Evolutionary conservation across 306 rosid species (phyloP).

Genomic region (Datisca glomerata): DNA sequence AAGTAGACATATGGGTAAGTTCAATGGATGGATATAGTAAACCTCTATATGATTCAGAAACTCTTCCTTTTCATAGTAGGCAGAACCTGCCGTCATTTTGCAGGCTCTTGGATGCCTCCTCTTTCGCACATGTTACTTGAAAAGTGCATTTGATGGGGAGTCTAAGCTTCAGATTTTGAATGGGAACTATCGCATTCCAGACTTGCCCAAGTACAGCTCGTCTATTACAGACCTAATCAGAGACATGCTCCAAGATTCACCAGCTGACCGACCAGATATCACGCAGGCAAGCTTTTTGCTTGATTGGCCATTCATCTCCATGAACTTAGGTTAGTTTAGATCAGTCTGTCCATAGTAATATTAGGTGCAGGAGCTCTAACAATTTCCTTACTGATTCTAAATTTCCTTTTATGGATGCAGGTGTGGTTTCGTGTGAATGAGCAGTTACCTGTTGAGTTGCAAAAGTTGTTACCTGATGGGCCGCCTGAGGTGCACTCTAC

Average conservation of each 20-base stretch:
- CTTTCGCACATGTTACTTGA: conserved; percentile 92
- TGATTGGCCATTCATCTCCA: conserved; percentile 99
- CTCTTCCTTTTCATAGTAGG: neutral
- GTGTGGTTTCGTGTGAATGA: conserved; percentile 97
- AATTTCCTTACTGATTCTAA: conserved; percentile 23
- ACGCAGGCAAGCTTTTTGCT: conserved; percentile 99
- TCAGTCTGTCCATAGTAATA: conserved; percentile 45
- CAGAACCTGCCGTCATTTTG: conserved; percentile 17
- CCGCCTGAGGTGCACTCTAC: conserved; percentile 48
- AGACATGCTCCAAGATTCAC: conserved; percentile 91
- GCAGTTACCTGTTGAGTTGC: conserved; percentile 64
- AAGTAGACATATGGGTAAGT: conserved; percentile 98
- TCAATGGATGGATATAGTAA: too few species aligned
- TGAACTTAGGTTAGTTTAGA: conserved; percentile 99
- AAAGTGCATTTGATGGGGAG: conserved; percentile 95
- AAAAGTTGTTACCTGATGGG: conserved; percentile 80
- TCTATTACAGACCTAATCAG: conserved; percentile 57
- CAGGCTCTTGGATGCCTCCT: conserved; percentile 99
- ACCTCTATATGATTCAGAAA: too few species aligned
- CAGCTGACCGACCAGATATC: conserved; percentile 98
- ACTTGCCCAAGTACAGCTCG: conserved; percentile 60
- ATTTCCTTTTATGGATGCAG: conserved; percentile 30
- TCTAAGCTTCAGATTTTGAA: conserved; percentile 94
- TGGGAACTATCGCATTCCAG: conserved; percentile 98
- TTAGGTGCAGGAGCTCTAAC: conserved; percentile 36